Evolutionary conservation across 2,329 filamentous ascomycete genomes (phyloP), one percentile per base, ranked within the genome.

Genomic region (Colletotrichum horii): DNA sequence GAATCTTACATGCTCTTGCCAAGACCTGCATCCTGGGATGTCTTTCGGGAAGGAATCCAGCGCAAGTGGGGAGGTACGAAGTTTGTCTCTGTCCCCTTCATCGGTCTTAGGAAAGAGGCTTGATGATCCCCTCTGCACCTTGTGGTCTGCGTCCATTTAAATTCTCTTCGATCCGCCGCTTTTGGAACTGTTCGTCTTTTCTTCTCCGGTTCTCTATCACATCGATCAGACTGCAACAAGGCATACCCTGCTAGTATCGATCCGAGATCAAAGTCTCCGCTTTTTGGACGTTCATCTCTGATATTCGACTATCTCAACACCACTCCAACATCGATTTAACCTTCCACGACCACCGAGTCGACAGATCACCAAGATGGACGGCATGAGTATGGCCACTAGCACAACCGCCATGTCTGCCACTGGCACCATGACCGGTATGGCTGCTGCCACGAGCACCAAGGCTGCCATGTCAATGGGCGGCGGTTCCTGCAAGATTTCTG

Each of bases 401-500:
- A 74, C 76, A 11, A 30, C 34, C 12, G 62, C 28, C 48, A 75
- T 77, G 71, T 22, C 75, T 65, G 75, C 74, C 6, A 77, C 75
- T 9, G 65, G 64, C 43, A 66, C 69, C 32, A 74, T 77, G 62
- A 65, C 55, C 4, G 55, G 64, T 28, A 76, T 76, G 61, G 36
- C 76, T 15, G 71, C 76, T 12, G 62, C 70, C 5, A 75, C 76
- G 4, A 67, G 62, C 9, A 65, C 48, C 7, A 73, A 60, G 74
- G 38, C 75, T n/a, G 66, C 61, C 32, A 79, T 76, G 74, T 70
- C 71, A 12, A 80, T 80, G 78, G 79, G 78, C 38, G 77, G 74
- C 38, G 77, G 79, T 15, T 28, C 26, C 26, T 88, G 86, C 83
- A 85, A 87, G 77, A 87, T 88, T 55, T 85, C 84, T 24, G 86